Evolutionary conservation across 2,329 filamentous ascomycete genomes (phyloP).

Genomic region (Metarhizium humberi): DNA sequence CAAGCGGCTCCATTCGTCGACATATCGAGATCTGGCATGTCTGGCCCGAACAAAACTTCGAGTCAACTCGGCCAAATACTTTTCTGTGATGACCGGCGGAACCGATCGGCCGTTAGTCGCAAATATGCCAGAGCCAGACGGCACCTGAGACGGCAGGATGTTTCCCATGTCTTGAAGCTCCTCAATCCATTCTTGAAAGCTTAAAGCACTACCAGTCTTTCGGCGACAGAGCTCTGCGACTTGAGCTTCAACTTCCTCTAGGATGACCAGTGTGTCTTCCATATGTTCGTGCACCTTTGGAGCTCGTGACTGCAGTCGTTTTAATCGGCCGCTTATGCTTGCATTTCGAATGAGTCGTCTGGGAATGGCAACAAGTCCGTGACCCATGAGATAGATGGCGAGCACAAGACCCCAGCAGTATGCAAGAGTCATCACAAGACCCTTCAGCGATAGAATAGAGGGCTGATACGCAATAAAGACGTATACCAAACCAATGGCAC

Average conservation of each 20-base stretch:
- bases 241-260: slow-evolving; percentile 76
- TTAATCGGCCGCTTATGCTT: slow-evolving; percentile 64
- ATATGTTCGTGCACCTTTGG: slow-evolving; percentile 79
- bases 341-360: slow-evolving; percentile 71
- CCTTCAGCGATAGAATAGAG: slow-evolving; percentile 65
- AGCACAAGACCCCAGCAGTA: slow-evolving; percentile 90
- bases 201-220: slow-evolving; percentile 66
- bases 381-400: slow-evolving; percentile 96
- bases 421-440: slow-evolving; percentile 81
- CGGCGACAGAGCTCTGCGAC: slow-evolving; percentile 69
- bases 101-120: slow-evolving; percentile 39
- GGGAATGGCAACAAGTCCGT: slow-evolving; percentile 87
- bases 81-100: slow-evolving; percentile 81
- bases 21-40: slow-evolving; percentile 74
- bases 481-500: slow-evolving; percentile 67
- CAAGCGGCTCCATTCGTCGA: slow-evolving; percentile 76
- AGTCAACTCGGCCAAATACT: slow-evolving; percentile 85
- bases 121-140: slow-evolving; percentile 29
- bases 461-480: slow-evolving; percentile 72
- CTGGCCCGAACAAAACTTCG: slow-evolving; percentile 71
- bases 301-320: slow-evolving; percentile 67
- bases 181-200: slow-evolving; percentile 91
- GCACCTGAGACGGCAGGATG: slow-evolving; percentile 51
- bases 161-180: slow-evolving; percentile 74
- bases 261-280: slow-evolving; percentile 68